Evolutionary conservation across 495 filamentous ascomycete species (phyloP).

Genomic region (Penicillium canescens): DNA sequence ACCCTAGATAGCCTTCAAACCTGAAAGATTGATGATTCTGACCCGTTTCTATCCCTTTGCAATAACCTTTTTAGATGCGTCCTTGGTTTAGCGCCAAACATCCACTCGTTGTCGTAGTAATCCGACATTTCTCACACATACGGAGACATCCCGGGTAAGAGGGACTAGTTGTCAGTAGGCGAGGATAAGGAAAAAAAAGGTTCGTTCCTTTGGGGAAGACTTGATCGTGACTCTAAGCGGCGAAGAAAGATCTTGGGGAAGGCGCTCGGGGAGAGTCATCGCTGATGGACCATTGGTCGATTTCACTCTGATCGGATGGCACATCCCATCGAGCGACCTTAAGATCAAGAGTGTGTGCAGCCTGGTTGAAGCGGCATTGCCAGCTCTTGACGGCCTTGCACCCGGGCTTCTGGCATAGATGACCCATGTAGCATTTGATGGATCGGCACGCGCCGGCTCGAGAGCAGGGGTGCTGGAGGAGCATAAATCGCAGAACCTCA

Average conservation of each 20-base stretch:
- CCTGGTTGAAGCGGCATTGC: constrained; percentile 37
- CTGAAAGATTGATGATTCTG: background rate
- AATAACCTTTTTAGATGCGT: background rate
- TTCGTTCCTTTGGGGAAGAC: background rate
- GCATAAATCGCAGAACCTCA: constrained; percentile 37
- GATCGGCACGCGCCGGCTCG: constrained; percentile 35
- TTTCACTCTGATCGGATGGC: constrained; percentile 22
- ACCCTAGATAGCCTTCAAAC: too few species aligned
- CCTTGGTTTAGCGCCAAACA: background rate
- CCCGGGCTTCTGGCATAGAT: constrained; percentile 44
- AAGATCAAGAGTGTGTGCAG: constrained; percentile 33
- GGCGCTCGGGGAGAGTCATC: constrained; percentile 18
- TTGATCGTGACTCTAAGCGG: constrained; percentile 3
- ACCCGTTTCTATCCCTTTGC: background rate
- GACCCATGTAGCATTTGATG: constrained; percentile 44
- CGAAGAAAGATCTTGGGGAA: constrained; percentile 8
- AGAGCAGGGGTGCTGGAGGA: constrained; percentile 39
- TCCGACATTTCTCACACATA: constrained; percentile 11
- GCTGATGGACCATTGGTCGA: constrained; percentile 21
- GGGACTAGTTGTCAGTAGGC: constrained; percentile 7
- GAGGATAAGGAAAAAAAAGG: background rate
- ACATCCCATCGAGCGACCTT: constrained; percentile 29
- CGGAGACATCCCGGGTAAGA: constrained; percentile 2
- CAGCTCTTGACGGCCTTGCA: constrained; percentile 37
- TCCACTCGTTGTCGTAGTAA: background rate